Conservation (phyloP, 345 rosid species). For the Eucalyptus curtisii region DNA sequence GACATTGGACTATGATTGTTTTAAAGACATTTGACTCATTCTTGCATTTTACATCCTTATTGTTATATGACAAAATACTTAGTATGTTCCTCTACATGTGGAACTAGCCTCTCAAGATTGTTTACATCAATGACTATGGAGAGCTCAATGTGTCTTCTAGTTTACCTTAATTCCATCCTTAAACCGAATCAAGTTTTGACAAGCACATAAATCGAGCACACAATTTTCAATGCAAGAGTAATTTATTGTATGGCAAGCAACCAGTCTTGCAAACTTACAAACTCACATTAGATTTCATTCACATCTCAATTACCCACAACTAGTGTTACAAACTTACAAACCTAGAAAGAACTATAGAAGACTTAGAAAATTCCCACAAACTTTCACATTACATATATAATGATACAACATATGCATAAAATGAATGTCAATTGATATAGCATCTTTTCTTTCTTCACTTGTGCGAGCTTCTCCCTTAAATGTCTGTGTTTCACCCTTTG, state of each 20-base stretch:
- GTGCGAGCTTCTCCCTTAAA: too few species aligned
- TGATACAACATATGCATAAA: too few species aligned
- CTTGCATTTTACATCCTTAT: not conserved
- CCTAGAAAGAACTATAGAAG: not conserved
- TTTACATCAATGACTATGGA: constrained; percentile 64
- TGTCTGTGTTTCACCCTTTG: too few species aligned
- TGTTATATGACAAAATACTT: not conserved
- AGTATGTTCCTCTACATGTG: constrained; percentile 6
- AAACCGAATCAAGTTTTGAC: not conserved
- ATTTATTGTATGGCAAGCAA: not conserved
- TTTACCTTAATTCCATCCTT: constrained; percentile 23
- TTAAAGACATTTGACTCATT: not conserved
- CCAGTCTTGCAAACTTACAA: too few species aligned
- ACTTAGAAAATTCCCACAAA: too few species aligned
- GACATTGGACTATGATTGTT: not conserved
- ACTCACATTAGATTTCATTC: not conserved
- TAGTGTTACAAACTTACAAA: not conserved
- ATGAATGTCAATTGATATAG: too few species aligned
- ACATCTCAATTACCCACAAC: not conserved
- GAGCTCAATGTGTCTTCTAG: constrained; percentile 62
- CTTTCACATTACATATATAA: not conserved
- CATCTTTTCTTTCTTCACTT: too few species aligned
- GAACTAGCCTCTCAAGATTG: constrained; percentile 67
- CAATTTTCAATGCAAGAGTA: not conserved
- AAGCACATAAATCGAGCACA: not conserved